phyloP scores from a whole-genome alignment of 257 asterid genomes.

The Solanum piurae region DNA sequence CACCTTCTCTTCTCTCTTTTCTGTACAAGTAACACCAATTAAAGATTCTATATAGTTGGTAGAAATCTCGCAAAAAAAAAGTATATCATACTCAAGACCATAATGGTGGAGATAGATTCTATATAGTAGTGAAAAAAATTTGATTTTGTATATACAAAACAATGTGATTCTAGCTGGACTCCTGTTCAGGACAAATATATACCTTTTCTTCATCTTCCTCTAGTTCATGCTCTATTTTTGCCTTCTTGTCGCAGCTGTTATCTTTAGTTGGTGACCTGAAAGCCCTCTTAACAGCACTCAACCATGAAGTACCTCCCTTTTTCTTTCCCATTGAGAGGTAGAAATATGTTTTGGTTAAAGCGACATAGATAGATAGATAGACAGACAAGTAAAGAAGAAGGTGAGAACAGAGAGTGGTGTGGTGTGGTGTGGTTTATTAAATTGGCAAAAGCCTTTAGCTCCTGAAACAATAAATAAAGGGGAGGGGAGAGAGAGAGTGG shows the following conservation, averaged over 20 bases:
- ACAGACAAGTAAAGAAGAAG: background rate
- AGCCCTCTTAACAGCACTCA: slow-evolving; percentile 82
- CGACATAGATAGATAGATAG: slow-evolving; percentile 5
- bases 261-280: slow-evolving; percentile 80
- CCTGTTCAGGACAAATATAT: background rate
- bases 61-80: background rate
- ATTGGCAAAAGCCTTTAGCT: background rate
- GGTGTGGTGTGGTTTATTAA: background rate
- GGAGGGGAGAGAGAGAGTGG: background rate
- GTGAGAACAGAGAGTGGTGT: background rate
- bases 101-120: background rate
- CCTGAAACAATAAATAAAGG: background rate
- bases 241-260: slow-evolving; percentile 34
- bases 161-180: background rate
- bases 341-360: background rate
- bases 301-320: slow-evolving; percentile 52
- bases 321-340: slow-evolving; percentile 57
- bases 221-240: slow-evolving; percentile 39
- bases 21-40: slow-evolving; percentile 14
- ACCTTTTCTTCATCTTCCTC: slow-evolving; percentile 53
- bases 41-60: background rate
- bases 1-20: slow-evolving; percentile 72
- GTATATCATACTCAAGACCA: background rate
- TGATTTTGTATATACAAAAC: too few species aligned
- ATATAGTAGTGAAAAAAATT: background rate